phyloP scores from a whole-genome alignment of 768 basidiomycete genomes.

The Paxillus rubicundulus region DNA sequence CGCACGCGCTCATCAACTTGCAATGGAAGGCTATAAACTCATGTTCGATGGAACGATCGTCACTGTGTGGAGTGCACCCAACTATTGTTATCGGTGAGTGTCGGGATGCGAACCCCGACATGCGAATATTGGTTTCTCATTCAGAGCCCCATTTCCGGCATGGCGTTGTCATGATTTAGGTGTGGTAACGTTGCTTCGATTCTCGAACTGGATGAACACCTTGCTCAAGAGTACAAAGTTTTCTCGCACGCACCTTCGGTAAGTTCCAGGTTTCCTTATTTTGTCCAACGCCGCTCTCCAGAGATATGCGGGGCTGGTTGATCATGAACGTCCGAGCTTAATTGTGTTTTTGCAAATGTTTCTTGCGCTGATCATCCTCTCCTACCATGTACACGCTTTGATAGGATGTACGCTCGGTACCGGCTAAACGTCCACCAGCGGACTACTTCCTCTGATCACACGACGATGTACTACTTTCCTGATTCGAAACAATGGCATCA shows the following conservation, averaged over 20 bases:
- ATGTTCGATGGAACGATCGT: slow-evolving; percentile 97
- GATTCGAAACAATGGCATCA: slow-evolving; percentile 12
- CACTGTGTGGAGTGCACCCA: slow-evolving; percentile 97
- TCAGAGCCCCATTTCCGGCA: slow-evolving; percentile 24
- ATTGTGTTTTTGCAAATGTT: not conserved
- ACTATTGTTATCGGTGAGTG: slow-evolving; percentile 93
- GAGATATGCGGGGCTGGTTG: slow-evolving; percentile 27
- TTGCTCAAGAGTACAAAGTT: slow-evolving; percentile 94
- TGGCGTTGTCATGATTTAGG: slow-evolving; percentile 38
- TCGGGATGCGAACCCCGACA: slow-evolving; percentile 10
- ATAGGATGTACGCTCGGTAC: slow-evolving; percentile 79
- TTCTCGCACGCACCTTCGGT: slow-evolving; percentile 89
- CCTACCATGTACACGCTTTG: not conserved
- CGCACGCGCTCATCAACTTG: slow-evolving; percentile 95
- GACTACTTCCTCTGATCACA: slow-evolving; percentile 73
- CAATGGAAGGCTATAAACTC: slow-evolving; percentile 96
- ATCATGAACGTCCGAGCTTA: not conserved
- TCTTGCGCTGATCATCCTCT: slow-evolving; percentile 6
- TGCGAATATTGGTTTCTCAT: slow-evolving; percentile 13
- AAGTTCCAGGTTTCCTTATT: slow-evolving; percentile 31
- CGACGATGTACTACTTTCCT: slow-evolving; percentile 10
- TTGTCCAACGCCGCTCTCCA: slow-evolving; percentile 1
- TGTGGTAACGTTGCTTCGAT: slow-evolving; percentile 97
- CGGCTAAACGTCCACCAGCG: slow-evolving; percentile 80
- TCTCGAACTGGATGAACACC: slow-evolving; percentile 88